Base-by-base conservation (phyloP, 352 stramenopile species). In the Pythium sp. region DNA sequence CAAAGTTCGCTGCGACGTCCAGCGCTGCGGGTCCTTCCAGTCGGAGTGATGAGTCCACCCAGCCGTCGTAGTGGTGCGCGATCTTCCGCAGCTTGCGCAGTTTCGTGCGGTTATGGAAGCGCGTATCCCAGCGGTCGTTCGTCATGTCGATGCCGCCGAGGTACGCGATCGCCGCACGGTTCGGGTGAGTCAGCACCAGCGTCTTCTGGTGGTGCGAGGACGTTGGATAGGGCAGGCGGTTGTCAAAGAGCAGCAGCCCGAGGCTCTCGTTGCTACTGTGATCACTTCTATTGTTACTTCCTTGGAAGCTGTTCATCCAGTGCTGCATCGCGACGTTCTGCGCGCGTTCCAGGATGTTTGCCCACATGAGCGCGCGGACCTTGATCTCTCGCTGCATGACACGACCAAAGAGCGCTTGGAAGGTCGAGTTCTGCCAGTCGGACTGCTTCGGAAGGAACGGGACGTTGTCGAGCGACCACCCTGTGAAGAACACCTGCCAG, bases 81-180 rank as follows among this genome's bases (percentile, higher is more conserved):
- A 67, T 67, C 46, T 59, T 49, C 26, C 46, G 61, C 30, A 59
- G 22, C 8, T 51, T 59, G 34, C 61, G 61, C 18, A 67, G 46
- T 47, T 51, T 58, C 3, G 57, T 67, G 53, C 69, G 54, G 59
- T 80, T 78, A 68, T 80, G 74, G 46, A 74, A 74, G 6, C 62
- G 49, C 24, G 71, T 80, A 28, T 80, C 74, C 74, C 74, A 80
- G 34, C 74, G 71, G 36, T 80, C 70, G 12, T 64, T 53, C 0
- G 65, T 75, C 55, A 75, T 70, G 64, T 80, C 74, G 30, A 80
- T 73, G 22, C 74, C 74, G 2, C 74, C 74, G 6, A 80, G 65
- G 43, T 78, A 80, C 26, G 71, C 74, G 20, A 72, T 65, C 2
- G 47, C 26, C 15, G 24, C 20, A 20, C n/a, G 32, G 4, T 54